These are phyloP conservation scores for Paspalum notatum DNA, from an alignment of 176 grass and related monocot genomes.

Conservation along the genomic window DNA sequence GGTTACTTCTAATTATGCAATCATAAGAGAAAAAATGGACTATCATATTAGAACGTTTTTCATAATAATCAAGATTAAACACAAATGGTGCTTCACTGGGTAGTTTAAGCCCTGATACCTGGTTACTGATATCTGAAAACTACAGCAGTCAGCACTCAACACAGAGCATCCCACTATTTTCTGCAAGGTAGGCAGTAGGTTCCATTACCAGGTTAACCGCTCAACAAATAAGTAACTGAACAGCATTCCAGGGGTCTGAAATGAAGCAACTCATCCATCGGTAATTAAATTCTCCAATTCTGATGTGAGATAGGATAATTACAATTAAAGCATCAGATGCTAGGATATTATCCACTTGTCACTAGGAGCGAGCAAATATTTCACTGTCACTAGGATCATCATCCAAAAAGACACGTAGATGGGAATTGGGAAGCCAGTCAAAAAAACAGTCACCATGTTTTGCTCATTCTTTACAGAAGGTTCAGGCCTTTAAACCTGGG, in stretches of 20 bases:
- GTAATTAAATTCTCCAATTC: neutral
- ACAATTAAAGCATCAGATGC: slow-evolving; percentile 5
- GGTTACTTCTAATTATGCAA: slow-evolving; percentile 11
- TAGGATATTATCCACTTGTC: no score
- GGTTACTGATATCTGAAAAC: neutral
- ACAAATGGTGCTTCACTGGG: neutral
- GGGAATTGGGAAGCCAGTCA: no score
- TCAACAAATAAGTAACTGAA: slow-evolving; percentile 7
- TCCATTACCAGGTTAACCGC: neutral
- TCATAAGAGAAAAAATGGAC: neutral
- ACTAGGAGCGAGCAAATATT: slow-evolving; percentile 2
- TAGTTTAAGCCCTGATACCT: neutral
- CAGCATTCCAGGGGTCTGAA: neutral
- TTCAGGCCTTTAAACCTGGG: slow-evolving; percentile 10
- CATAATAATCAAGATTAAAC: slow-evolving; percentile 3
- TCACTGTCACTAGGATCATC: slow-evolving; percentile 11
- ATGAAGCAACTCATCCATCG: neutral
- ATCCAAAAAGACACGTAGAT: no score
- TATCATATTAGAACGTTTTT: neutral
- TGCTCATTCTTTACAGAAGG: slow-evolving; percentile 12
- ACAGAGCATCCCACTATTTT: neutral
- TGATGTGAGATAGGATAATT: neutral
- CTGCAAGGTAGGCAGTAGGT: neutral
- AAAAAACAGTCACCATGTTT: no score
- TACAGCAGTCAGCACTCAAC: slow-evolving; percentile 22